Evolutionary conservation across 2,329 filamentous ascomycete genomes (phyloP).

Genomic region (Trichoderma citrinoviride): DNA sequence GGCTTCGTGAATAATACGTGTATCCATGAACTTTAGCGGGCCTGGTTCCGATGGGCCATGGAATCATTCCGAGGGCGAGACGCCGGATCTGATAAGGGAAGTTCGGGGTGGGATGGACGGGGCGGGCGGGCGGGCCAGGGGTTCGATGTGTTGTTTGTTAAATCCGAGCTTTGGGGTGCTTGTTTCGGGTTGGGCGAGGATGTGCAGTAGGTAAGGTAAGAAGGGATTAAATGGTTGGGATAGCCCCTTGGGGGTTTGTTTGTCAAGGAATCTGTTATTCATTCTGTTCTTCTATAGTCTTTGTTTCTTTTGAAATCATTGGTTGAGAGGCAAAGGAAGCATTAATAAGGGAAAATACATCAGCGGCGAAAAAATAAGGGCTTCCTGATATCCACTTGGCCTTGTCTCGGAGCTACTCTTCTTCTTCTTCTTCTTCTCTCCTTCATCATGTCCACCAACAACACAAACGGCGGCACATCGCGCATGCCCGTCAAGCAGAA

Average conservation of each 20-base stretch:
- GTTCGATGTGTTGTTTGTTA: neutral
- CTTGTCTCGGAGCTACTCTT: neutral
- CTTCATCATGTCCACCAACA: conserved; percentile 20
- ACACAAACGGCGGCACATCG: conserved; percentile 22
- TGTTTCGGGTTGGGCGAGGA: neutral
- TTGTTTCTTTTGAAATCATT: neutral
- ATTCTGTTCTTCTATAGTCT: neutral
- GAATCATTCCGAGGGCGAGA: neutral
- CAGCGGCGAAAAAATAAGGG: neutral
- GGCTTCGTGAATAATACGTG: too few species aligned
- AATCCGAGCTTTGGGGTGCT: conserved; percentile 9
- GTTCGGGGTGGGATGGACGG: neutral
- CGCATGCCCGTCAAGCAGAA: conserved; percentile 38
- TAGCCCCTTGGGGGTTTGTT: neutral
- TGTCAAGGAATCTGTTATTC: neutral
- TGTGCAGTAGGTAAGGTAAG: neutral
- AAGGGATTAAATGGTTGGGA: neutral
- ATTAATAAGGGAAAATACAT: neutral
- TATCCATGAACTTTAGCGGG: too few species aligned
- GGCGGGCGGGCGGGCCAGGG: neutral
- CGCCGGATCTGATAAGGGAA: conserved; percentile 18
- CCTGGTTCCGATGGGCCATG: neutral
- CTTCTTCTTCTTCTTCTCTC: conserved; percentile 13
- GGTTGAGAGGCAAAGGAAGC: neutral
- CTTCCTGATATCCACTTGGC: neutral